Percentiles rank a stretch among this genome's conserved stretches.
Evolutionary conservation across 2,329 filamentous ascomycete species (phyloP).

Genomic region (Alternaria ventricosa): DNA sequence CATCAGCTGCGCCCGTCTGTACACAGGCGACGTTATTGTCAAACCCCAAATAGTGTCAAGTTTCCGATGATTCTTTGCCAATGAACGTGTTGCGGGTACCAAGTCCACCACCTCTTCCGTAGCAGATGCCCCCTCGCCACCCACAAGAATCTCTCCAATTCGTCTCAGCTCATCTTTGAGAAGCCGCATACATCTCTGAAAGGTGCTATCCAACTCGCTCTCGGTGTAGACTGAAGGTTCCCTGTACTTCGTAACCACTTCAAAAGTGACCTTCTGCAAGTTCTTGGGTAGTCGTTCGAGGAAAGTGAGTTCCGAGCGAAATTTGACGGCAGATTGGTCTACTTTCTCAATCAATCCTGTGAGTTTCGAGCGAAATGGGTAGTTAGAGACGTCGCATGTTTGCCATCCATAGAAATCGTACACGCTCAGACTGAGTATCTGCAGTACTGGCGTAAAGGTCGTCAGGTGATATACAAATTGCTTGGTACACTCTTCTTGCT

Average conservation of each 20-base stretch:
- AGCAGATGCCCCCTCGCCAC: background rate
- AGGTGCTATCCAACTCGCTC: background rate
- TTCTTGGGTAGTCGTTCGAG: background rate
- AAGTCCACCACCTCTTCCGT: background rate
- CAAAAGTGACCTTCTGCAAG: background rate
- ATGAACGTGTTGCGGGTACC: background rate
- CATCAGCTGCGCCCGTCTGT: background rate
- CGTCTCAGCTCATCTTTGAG: background rate
- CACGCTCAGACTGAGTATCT: background rate
- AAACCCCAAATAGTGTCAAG: background rate
- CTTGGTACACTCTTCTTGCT: background rate
- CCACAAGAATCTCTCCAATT: background rate
- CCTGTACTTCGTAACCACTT: background rate
- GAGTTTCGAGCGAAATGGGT: background rate
- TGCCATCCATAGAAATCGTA: background rate
- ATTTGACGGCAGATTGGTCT: background rate
- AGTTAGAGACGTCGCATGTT: background rate
- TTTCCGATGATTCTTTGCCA: background rate
- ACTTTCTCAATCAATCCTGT: background rate
- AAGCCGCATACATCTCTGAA: background rate
- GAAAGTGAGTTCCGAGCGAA: background rate
- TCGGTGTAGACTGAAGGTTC: background rate
- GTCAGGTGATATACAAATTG: background rate
- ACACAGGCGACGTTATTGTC: background rate
- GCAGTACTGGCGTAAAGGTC: background rate